Evolutionary conservation across 176 grass and related monocot genomes (phyloP), one percentile per base, ranked within the genome.

Genomic region (Phyllostachys edulis): DNA sequence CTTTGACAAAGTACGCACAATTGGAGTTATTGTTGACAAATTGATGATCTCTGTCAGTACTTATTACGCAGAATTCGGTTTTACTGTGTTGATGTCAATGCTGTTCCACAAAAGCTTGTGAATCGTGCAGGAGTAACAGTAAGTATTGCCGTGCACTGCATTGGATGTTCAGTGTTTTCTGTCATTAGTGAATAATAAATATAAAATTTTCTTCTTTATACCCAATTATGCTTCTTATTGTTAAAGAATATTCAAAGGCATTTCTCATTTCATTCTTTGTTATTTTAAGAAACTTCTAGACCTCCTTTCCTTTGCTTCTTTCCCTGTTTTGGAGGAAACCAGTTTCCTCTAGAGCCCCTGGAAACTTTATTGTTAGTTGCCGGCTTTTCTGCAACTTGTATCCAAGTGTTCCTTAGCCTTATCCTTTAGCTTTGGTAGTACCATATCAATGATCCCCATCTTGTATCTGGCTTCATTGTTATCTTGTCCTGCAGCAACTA

Each of bases 111-210:
- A 45, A 92, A 92, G 66, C 91, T 99, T 34, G 91, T 96, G 21
- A 94, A 83, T 63, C 84, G 85, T 79, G 93, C 96, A 27, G 96
- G 91, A 94, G 87, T 98, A 69, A 92, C 87, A 63, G 96, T 95
- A 96, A 95, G 96, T 85, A 18, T 66, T 47, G 4, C 71, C 46
- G 7, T 57, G 29, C 9, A 17, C 11, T 38, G 17, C 12, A 46
- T 63, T 60, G 10, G 36, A 56, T 51, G 63, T 80, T 75, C 34
- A 12, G n/a, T 60, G 7, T 69, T 57, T 42, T 10, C 12, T 67
- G 60, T 65, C 6, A 40, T 38, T 83, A 17, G 52, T 24, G n/a
- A 59, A 50, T 38, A 52, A 39, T 67, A n/a, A 50, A 60, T 57
- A 12, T 5, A 45, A 17, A 20, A 80, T 13, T 8, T 26, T 32